phyloP scores from a whole-genome alignment of 768 basidiomycete genomes.

The Mycena albidolilacea region DNA sequence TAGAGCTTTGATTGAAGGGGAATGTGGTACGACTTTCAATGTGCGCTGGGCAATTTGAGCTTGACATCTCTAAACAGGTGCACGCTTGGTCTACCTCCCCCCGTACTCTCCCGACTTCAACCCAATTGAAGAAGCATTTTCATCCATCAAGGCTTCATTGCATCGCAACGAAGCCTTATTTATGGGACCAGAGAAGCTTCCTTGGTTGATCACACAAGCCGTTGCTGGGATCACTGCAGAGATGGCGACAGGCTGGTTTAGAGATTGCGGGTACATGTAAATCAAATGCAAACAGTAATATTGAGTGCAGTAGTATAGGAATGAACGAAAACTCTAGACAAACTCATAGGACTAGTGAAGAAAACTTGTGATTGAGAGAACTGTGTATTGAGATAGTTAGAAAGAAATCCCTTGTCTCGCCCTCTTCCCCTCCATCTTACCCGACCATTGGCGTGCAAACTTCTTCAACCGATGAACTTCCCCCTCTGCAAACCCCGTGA shows the following conservation, averaged over 20 bases:
- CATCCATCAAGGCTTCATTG: conserved; percentile 42
- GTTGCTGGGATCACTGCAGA: conserved; percentile 28
- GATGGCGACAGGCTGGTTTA: conserved; percentile 38
- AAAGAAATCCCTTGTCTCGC: no score
- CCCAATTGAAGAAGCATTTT: conserved; percentile 53
- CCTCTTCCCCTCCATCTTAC: no score
- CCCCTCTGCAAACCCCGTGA: conserved; percentile 4
- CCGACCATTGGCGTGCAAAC: no score
- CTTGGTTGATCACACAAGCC: conserved; percentile 38
- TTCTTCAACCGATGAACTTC: no score
- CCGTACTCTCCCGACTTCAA: conserved; percentile 54
- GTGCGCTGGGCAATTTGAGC: no score
- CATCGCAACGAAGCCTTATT: not conserved
- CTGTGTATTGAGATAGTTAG: no score
- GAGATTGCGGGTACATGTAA: conserved; percentile 37
- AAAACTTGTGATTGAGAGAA: no score
- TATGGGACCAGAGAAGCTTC: conserved; percentile 21
- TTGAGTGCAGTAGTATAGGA: no score
- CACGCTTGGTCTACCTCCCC: conserved; percentile 43
- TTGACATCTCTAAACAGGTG: not conserved
- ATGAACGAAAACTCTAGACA: no score
- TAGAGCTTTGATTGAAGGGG: conserved; percentile 46
- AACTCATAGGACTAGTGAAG: no score
- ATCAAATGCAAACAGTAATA: no score
- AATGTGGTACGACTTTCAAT: conserved; percentile 18